Percentiles rank a stretch among this genome's conserved stretches.
phyloP scores from a whole-genome alignment of 2,329 filamentous ascomycete genomes.

The Lecanicillium sp. region DNA sequence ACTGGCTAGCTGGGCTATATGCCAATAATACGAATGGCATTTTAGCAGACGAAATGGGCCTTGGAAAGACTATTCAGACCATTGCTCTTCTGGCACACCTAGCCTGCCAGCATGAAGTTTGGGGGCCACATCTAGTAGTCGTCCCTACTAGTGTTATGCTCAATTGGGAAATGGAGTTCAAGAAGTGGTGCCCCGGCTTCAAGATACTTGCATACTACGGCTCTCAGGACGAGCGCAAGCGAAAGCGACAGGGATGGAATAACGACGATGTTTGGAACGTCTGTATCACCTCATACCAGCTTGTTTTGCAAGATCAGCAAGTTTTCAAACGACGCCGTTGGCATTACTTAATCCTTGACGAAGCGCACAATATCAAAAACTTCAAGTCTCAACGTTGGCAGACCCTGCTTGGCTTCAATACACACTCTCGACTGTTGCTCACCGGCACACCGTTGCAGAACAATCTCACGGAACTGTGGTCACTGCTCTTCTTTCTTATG shows the following conservation, averaged over 20 bases:
- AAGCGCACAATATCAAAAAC: constrained; percentile 99
- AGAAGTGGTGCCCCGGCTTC: constrained; percentile 97
- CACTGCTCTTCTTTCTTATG: constrained; percentile 91
- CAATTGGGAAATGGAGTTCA: constrained; percentile 99
- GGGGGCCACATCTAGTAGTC: constrained; percentile 93
- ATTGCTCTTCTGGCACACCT: constrained; percentile 90
- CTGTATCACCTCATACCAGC: constrained; percentile 93
- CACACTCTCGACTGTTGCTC: constrained; percentile 73
- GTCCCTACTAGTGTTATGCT: constrained; percentile 98
- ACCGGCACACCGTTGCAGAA: constrained; percentile 96
- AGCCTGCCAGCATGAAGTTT: constrained; percentile 80
- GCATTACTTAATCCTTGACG: constrained; percentile 98
- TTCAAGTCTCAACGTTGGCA: constrained; percentile 98
- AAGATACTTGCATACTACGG: constrained; percentile 98
- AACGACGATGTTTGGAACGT: constrained; percentile 94
- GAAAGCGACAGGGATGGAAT: constrained; percentile 88
- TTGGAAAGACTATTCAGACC: constrained; percentile 97
- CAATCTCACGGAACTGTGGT: constrained; percentile 95
- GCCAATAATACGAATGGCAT: constrained; percentile 92
- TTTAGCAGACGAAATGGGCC: constrained; percentile 94
- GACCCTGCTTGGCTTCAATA: constrained; percentile 87
- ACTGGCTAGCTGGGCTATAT: constrained; percentile 93
- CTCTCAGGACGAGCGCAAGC: constrained; percentile 80
- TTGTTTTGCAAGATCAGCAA: constrained; percentile 87
- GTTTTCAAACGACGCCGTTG: constrained; percentile 87